Evolutionary conservation across 176 grass and related monocot genomes (phyloP).

Genomic region (bread wheat (Triticum aestivum)): DNA sequence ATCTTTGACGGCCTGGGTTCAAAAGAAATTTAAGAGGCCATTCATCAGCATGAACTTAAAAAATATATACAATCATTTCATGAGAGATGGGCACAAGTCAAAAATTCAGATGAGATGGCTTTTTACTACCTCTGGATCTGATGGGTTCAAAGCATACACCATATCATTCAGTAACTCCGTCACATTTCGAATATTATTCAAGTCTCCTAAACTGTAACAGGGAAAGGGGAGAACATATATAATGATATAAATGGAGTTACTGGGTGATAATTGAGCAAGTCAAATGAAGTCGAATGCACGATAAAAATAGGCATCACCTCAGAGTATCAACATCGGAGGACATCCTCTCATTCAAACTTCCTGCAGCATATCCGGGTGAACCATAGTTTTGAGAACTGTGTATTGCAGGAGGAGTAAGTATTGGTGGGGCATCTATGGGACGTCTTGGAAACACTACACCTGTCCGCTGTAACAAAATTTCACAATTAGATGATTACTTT

Average conservation of each 20-base stretch:
- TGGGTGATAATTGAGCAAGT: not conserved
- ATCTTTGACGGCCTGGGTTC: slow-evolving; percentile 60
- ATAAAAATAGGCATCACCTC: slow-evolving; percentile 43
- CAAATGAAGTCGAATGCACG: not conserved
- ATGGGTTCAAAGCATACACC: slow-evolving; percentile 77
- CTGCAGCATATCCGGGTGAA: slow-evolving; percentile 44
- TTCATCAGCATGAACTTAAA: not conserved
- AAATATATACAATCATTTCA: not conserved
- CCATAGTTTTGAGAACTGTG: slow-evolving; percentile 50
- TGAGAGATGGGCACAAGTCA: not conserved
- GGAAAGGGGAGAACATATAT: not conserved
- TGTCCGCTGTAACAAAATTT: slow-evolving; percentile 50
- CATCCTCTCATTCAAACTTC: slow-evolving; percentile 50
- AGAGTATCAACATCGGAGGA: slow-evolving; percentile 51
- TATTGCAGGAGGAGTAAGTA: slow-evolving; percentile 62
- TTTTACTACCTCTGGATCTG: slow-evolving; percentile 54
- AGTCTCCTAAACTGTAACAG: slow-evolving; percentile 62
- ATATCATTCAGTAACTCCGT: slow-evolving; percentile 77
- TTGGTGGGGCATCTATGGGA: slow-evolving; percentile 65
- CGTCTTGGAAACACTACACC: slow-evolving; percentile 79
- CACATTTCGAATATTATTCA: slow-evolving; percentile 71
- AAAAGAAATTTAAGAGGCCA: slow-evolving; percentile 32
- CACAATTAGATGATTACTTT: slow-evolving; percentile 17
- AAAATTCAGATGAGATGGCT: slow-evolving; percentile 7
- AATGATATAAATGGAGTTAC: not conserved